A percentile compares a stretch with the other conserved stretches of the same genome.
These are phyloP conservation scores for Lipomyces yarrowii DNA, from an alignment of 1,139 yeast species.

Conservation along the genomic window DNA sequence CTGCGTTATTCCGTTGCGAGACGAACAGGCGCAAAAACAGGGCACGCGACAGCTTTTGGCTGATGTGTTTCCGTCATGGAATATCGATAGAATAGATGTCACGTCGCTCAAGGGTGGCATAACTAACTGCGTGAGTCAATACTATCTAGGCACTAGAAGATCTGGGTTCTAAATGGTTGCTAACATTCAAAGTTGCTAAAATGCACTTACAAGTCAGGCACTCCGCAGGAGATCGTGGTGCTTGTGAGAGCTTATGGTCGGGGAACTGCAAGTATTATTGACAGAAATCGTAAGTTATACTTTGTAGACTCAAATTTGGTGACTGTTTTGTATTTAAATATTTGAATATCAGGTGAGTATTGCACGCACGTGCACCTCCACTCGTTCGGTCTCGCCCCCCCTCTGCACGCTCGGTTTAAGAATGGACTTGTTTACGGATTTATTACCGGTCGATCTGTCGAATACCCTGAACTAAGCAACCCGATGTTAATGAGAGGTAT, in stretches of 20 bases:
- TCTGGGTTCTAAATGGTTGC: conserved; percentile 42
- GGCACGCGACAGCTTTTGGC: conserved; percentile 19
- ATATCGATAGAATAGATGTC: conserved; percentile 34
- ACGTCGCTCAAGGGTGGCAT: conserved; percentile 71
- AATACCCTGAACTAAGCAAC: conserved; percentile 57
- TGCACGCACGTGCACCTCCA: conserved; percentile 68
- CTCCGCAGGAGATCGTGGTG: conserved; percentile 45
- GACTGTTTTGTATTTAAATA: background rate
- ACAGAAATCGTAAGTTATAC: conserved; percentile 51
- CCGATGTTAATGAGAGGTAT: conserved; percentile 56
- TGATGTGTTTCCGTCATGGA: conserved; percentile 28
- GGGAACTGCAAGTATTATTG: conserved; percentile 73
- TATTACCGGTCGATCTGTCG: conserved; percentile 64
- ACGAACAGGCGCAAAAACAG: conserved; percentile 11
- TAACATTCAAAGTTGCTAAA: conserved; percentile 21
- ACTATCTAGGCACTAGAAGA: conserved; percentile 52
- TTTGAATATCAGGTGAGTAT: conserved; percentile 54
- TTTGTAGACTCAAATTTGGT: background rate
- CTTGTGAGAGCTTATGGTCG: conserved; percentile 75
- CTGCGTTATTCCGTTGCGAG: conserved; percentile 16
- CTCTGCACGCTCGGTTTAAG: conserved; percentile 66
- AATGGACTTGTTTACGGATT: conserved; percentile 78
- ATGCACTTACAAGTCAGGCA: conserved; percentile 32
- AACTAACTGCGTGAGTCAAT: conserved; percentile 51
- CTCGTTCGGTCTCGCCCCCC: conserved; percentile 66